A percentile compares a stretch with the other conserved stretches of the same genome.
phyloP scores from a whole-genome alignment of 1,284 basidiomycete species.

The Tremellales sp. region DNA sequence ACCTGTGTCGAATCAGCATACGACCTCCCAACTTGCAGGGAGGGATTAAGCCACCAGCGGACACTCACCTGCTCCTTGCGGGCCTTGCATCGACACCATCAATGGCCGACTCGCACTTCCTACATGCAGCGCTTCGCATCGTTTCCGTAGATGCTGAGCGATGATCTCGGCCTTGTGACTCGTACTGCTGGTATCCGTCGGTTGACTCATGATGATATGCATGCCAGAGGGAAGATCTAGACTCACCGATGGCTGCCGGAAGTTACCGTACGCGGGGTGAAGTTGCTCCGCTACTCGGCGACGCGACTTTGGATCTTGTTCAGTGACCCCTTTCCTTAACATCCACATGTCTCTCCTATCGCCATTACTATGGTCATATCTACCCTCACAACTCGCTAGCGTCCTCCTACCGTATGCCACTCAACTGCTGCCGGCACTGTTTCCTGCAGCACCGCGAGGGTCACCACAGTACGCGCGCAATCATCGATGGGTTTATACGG shows the following conservation, averaged over 20 bases:
- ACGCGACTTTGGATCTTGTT: no score
- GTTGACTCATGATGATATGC: background rate
- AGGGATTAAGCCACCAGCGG: no score
- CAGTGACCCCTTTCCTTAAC: no score
- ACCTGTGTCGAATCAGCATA: constrained; percentile 6
- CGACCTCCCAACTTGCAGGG: background rate
- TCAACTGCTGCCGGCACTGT: constrained; percentile 18
- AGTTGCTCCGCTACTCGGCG: no score
- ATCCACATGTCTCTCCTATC: constrained; percentile 21
- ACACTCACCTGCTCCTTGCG: constrained; percentile 32
- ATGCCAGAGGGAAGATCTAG: no score
- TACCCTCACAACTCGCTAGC: constrained; percentile 31
- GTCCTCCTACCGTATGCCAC: constrained; percentile 27
- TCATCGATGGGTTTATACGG: constrained; percentile 27
- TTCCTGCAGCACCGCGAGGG: constrained; percentile 26
- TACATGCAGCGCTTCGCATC: constrained; percentile 17
- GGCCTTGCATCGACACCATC: constrained; percentile 34
- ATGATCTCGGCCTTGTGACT: constrained; percentile 39
- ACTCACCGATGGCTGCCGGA: no score
- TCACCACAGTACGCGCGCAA: constrained; percentile 25
- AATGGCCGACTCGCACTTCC: constrained; percentile 19
- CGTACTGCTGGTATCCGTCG: constrained; percentile 6
- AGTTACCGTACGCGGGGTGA: no score
- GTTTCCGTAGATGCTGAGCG: constrained; percentile 22
- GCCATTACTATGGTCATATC: constrained; percentile 34